These are phyloP conservation scores for Alternaria conjuncta DNA, from an alignment of 2,329 filamentous ascomycete genomes.

Conservation along the genomic window DNA sequence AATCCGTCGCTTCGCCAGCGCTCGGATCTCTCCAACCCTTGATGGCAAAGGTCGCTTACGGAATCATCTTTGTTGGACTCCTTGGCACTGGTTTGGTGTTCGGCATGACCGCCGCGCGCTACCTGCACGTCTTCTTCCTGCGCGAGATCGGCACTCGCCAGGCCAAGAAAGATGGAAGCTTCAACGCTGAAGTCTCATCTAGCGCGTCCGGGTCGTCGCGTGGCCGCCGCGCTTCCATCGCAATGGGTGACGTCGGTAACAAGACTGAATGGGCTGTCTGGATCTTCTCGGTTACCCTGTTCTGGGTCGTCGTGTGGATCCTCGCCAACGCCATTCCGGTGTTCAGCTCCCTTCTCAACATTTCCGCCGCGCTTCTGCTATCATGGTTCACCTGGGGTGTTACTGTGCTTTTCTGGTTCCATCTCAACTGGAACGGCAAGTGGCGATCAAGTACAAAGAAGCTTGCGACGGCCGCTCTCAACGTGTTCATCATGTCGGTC, in stretches of 20 bases:
- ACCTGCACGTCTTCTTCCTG: conserved; percentile 32
- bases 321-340: conserved; percentile 38
- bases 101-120: conserved; percentile 31
- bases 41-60: conserved; percentile 34
- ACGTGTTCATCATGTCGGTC: conserved; percentile 28
- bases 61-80: conserved; percentile 28
- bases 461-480: conserved; percentile 25
- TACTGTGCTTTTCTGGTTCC: conserved; percentile 39
- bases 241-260: conserved; percentile 21
- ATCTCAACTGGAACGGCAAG: conserved; percentile 36
- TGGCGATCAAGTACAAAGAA: conserved; percentile 30
- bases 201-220: conserved; percentile 14
- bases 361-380: conserved; percentile 30
- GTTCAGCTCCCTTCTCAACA: conserved; percentile 36
- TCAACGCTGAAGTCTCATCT: conserved; percentile 3
- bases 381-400: conserved; percentile 39
- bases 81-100: conserved; percentile 34
- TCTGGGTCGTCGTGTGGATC: conserved; percentile 38
- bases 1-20: conserved; percentile 34
- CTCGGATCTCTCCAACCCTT: conserved; percentile 27
- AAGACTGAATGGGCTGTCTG: conserved; percentile 27
- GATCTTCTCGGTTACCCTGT: conserved; percentile 30
- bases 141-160: conserved; percentile 24
- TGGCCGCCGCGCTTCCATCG: conserved; percentile 24
- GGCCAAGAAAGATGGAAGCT: conserved; percentile 15